Percentiles rank a stretch among this genome's conserved stretches.
These are phyloP conservation scores for Phytophthora pisi DNA, from an alignment of 352 stramenopile species.

Conservation along the genomic window DNA sequence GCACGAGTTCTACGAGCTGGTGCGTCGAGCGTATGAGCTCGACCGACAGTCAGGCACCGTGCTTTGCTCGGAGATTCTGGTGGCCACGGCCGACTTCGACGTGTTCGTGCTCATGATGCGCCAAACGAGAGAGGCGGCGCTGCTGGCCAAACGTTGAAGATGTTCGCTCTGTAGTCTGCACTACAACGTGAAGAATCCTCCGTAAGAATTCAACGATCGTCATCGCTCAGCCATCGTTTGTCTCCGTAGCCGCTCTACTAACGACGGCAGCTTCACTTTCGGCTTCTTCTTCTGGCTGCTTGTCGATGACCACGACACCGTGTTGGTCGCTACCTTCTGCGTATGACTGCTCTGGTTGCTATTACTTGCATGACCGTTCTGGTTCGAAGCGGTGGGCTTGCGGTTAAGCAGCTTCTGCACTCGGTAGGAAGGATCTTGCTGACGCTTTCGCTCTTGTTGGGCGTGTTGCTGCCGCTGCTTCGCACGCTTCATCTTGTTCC, in stretches of 20 bases:
- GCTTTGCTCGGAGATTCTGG: slow-evolving; percentile 77
- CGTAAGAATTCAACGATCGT: slow-evolving; percentile 7
- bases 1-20: slow-evolving; percentile 69
- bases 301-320: slow-evolving; percentile 51
- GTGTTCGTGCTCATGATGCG: slow-evolving; percentile 88
- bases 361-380: slow-evolving; percentile 8
- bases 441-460: slow-evolving; percentile 39
- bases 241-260: slow-evolving; percentile 72
- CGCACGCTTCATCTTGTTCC: slow-evolving; percentile 70
- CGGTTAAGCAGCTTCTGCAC: slow-evolving; percentile 56
- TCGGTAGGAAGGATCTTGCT: slow-evolving; percentile 62
- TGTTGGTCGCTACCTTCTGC: slow-evolving; percentile 15
- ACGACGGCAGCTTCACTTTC: slow-evolving; percentile 73
- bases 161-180: not conserved
- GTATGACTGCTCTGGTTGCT: slow-evolving; percentile 25
- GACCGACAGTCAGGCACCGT: slow-evolving; percentile 69
- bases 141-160: slow-evolving; percentile 52
- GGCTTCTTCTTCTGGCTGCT: slow-evolving; percentile 57
- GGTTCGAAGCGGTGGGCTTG: slow-evolving; percentile 21
- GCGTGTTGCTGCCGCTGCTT: slow-evolving; percentile 51
- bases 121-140: slow-evolving; percentile 73
- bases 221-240: slow-evolving; percentile 64
- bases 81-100: slow-evolving; percentile 79
- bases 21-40: slow-evolving; percentile 58
- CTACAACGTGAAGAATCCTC: not conserved